Evolutionary conservation across 1,284 basidiomycete species (phyloP), one percentile per base, ranked within the genome.

Genomic region (Ceratobasidium papillatum): DNA sequence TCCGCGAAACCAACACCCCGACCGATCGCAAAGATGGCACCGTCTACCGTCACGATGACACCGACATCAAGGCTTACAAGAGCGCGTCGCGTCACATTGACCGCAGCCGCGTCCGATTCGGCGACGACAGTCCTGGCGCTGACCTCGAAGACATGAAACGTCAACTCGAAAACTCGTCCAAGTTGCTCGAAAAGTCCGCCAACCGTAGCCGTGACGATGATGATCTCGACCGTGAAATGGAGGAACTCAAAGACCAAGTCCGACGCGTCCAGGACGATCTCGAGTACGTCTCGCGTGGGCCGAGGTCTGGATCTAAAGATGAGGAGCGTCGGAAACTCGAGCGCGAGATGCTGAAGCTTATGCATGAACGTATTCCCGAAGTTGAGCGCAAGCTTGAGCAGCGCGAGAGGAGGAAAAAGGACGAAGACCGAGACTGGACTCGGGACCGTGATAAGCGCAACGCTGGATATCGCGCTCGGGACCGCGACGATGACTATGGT

Each of bases 351-450:
- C 82, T 98, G 78, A 87, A 87, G 74, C 85, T 99, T 63, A 90
- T 94, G 89, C 95, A 99, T 79, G 95, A 98, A 81, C 89, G 93
- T 73, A 86, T 99, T 1, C 98, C 97, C 0, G 94, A 94, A 77
- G 87, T 99, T 14, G 96, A 99, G 83, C 87, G 91, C 79, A 90
- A 90, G 80, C 89, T 98, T 76, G 90, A 94, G 80, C 90, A 91
- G 30, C 85, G 94, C 58, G 94, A 97, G 66, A 90, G 91, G 76
- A 86, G 90, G 76, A 90, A 87, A 80, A 89, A 91, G 77, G 86
- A 89, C 78, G 94, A 97, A 79, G 91, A 91, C 80, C 85, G 94
- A 58, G 91, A 94, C 58, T 93, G 92, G 85, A 84, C 87, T 7
- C 85, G 92, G 61, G 93, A 95, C 52, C 86, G 97, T 45, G 96